These are phyloP conservation scores for Botryotinia convoluta DNA, from an alignment of 2,329 filamentous ascomycete genomes.

Conservation along the genomic window DNA sequence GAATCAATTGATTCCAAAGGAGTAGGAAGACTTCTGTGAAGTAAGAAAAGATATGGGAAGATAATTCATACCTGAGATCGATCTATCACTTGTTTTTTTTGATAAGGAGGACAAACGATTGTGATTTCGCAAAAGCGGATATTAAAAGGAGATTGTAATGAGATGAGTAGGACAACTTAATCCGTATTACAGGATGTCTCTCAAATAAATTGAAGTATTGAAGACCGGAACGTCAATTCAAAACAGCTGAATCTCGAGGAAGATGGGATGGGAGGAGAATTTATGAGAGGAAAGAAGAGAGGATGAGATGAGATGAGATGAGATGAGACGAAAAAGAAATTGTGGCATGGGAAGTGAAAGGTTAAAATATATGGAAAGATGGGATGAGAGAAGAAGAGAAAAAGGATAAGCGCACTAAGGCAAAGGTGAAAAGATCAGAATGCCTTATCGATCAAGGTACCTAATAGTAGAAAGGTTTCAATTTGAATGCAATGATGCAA, in stretches of 20 bases:
- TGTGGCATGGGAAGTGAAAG: constrained; percentile 13
- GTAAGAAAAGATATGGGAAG: background rate
- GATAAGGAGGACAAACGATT: constrained; percentile 13
- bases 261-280: constrained; percentile 7
- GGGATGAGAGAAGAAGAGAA: background rate
- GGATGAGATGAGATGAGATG: constrained; percentile 8
- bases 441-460: background rate
- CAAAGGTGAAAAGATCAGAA: background rate
- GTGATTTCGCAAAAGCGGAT: constrained; percentile 20
- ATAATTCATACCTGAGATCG: background rate
- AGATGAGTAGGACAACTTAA: background rate
- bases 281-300: constrained; percentile 19
- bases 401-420: background rate
- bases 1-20: background rate
- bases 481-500: background rate
- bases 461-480: background rate
- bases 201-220: constrained; percentile 12
- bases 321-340: background rate
- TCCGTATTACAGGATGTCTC: background rate
- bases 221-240: constrained; percentile 25
- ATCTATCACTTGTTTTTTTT: constrained; percentile 9
- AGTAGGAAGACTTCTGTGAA: background rate
- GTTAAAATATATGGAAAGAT: constrained; percentile 18
- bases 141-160: constrained; percentile 24
- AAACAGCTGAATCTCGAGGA: constrained; percentile 19